Percentiles rank a stretch among this genome's conserved stretches.
Evolutionary conservation across 768 basidiomycete genomes (phyloP).

Genomic region (Strobilomyces echinocephalus): DNA sequence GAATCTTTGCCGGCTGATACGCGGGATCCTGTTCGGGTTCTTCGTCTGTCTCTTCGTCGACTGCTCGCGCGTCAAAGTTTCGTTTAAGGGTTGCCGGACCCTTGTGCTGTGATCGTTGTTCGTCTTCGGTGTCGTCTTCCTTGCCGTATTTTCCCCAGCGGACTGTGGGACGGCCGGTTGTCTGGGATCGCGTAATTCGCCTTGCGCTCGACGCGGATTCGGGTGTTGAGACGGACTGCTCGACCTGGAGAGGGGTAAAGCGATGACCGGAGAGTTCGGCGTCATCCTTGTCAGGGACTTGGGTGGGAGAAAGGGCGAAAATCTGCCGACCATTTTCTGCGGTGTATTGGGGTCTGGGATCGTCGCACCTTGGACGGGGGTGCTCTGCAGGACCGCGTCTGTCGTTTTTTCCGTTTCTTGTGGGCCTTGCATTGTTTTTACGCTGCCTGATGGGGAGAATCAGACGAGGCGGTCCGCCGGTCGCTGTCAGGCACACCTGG

Average conservation of each 20-base stretch:
- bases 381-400: slow-evolving; percentile 5
- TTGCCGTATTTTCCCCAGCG: slow-evolving; percentile 32
- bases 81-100: slow-evolving; percentile 27
- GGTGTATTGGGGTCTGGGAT: slow-evolving; percentile 23
- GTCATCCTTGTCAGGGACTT: slow-evolving; percentile 24
- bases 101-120: slow-evolving; percentile 13
- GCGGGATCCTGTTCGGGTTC: slow-evolving; percentile 20
- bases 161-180: slow-evolving; percentile 30
- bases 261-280: slow-evolving; percentile 27
- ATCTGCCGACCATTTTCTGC: slow-evolving; percentile 27
- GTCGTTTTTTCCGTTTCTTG: slow-evolving; percentile 21
- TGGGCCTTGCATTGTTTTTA: slow-evolving; percentile 32
- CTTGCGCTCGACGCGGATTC: slow-evolving; percentile 23
- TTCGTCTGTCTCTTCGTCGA: slow-evolving; percentile 33
- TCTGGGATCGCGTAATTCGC: slow-evolving; percentile 33
- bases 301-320: slow-evolving; percentile 29
- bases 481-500: slow-evolving; percentile 12
- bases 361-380: slow-evolving; percentile 17
- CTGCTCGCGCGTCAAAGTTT: slow-evolving; percentile 32
- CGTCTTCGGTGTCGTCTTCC: slow-evolving; percentile 28
- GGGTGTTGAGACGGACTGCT: slow-evolving; percentile 17
- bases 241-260: slow-evolving; percentile 23
- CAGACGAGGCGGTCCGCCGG: slow-evolving; percentile 1
- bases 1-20: slow-evolving; percentile 25
- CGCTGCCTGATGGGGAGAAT: slow-evolving; percentile 28